These are phyloP conservation scores for Sugiyamaella neomexicana DNA, from an alignment of 1,139 yeast species.

Conservation along the genomic window DNA sequence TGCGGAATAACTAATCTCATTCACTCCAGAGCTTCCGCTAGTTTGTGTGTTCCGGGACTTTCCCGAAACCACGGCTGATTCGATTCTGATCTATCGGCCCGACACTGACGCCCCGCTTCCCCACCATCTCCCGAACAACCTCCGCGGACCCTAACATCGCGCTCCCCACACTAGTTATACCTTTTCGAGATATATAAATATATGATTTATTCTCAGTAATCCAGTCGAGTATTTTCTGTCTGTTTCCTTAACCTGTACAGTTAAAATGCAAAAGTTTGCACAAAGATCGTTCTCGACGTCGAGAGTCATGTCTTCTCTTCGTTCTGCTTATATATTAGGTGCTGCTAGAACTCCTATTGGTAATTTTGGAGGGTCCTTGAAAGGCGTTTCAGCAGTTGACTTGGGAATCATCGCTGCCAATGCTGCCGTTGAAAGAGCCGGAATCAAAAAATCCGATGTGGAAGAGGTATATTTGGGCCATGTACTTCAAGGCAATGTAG, in stretches of 20 bases:
- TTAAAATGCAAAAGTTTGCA: constrained; percentile 9
- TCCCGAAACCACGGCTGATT: neutral
- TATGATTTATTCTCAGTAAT: neutral
- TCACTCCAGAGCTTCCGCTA: no score
- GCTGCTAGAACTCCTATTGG: constrained; percentile 63
- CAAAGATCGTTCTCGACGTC: constrained; percentile 13
- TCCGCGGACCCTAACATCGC: constrained; percentile 9
- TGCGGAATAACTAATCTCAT: no score
- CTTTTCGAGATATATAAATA: no score
- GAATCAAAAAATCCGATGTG: constrained; percentile 50
- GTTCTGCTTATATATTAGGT: constrained; percentile 52
- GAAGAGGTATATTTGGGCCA: constrained; percentile 60
- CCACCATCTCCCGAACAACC: constrained; percentile 7
- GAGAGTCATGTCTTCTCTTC: constrained; percentile 19
- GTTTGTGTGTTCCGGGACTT: neutral
- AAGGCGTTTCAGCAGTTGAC: constrained; percentile 52
- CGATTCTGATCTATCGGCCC: neutral
- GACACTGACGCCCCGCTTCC: neutral
- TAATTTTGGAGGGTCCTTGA: constrained; percentile 55
- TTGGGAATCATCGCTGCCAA: constrained; percentile 59
- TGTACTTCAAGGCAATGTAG: constrained; percentile 58
- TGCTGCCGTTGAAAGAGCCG: constrained; percentile 56
- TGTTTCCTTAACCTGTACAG: neutral
- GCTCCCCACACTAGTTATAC: constrained; percentile 1
- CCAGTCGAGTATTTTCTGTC: no score